Conservation (phyloP, 306 rosid genomes). For the Trifolium dubium region DNA sequence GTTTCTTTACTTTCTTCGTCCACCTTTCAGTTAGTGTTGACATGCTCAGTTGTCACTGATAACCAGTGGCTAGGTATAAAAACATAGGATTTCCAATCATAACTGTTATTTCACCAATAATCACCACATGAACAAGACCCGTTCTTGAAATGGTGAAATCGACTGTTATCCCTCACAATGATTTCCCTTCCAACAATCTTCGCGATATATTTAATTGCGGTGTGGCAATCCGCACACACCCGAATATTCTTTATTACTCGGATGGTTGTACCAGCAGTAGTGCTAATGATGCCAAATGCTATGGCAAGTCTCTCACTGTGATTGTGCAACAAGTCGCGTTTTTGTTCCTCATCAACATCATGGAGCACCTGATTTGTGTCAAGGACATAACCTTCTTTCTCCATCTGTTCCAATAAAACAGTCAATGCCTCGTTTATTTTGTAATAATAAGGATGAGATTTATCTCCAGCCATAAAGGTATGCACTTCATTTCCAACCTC, state of each 20-base stretch:
- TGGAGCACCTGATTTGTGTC: constrained; percentile 75
- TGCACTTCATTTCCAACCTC: constrained; percentile 75
- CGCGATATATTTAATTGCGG: constrained; percentile 72
- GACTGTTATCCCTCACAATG: constrained; percentile 77
- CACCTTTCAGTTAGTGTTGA: constrained; percentile 17
- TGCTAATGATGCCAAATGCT: constrained; percentile 83
- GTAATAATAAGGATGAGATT: constrained; percentile 71
- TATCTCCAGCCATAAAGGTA: constrained; percentile 77
- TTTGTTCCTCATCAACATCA: constrained; percentile 81
- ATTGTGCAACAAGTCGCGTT: constrained; percentile 53
- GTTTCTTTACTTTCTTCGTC: constrained; percentile 19
- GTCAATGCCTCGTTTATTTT: constrained; percentile 63
- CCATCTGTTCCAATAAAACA: constrained; percentile 75
- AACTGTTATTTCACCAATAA: constrained; percentile 58
- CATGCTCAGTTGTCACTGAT: neutral
- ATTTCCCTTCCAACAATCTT: constrained; percentile 84
- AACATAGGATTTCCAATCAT: neutral
- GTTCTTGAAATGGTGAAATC: constrained; percentile 85
- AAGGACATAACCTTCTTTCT: constrained; percentile 69
- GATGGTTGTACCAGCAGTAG: constrained; percentile 74
- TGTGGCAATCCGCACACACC: constrained; percentile 78
- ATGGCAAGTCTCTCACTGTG: constrained; percentile 94
- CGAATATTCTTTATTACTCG: constrained; percentile 80
- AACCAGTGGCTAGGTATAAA: neutral
- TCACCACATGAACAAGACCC: constrained; percentile 74